Evolutionary conservation across 805 yeast species (phyloP), one percentile per base, ranked within the genome.

Genomic region (Grigorovia yakushimaensis): DNA sequence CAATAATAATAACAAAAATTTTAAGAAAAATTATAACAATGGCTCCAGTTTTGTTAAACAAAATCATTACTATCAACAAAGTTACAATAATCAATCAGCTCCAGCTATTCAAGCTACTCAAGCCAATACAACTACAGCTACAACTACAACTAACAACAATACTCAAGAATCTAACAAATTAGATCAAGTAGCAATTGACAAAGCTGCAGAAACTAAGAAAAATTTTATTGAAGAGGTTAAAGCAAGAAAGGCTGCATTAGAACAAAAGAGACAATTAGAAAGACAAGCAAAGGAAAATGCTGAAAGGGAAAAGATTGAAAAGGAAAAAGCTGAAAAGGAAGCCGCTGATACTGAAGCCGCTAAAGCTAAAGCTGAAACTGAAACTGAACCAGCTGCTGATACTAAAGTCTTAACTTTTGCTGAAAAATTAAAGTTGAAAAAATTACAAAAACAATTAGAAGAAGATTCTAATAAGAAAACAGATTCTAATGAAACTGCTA

Each of bases 171-270:
- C 11, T 36, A 41, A 30, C 17, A 23, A 27, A 23, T 18, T 40
- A 20, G 24, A 27, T n/a, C 42, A 23, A 27, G 33, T 27, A 2
- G 45, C 50, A 23, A 21, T 21, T 4, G 40, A 52, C 15, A 54
- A 56, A 20, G 55, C 62, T 19, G 64, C 57, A 44, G 51, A 48
- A 30, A 53, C 55, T 6, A 60, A 52, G 44, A 59, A 56, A 47
- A 54, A 55, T 19, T 61, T 62, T 43, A 49, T 61, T 44, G 65
- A 62, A 50, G 58, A 59, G 39, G 62, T 57, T 19, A 58, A 53
- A 44, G 51, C 52, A 41, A 59, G 65, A 42, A 61, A 62, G 45
- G 64, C 59, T 19, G 59, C 56, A 39, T 47, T 60, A 41, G 64
- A 61, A 45, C 56, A 50, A 48, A 58, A 59, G 49, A 62, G 56